Percentiles rank a stretch among this genome's conserved stretches.
Evolutionary conservation across 1,284 basidiomycete genomes (phyloP).

Genomic region (Rhodotorula sp.): DNA sequence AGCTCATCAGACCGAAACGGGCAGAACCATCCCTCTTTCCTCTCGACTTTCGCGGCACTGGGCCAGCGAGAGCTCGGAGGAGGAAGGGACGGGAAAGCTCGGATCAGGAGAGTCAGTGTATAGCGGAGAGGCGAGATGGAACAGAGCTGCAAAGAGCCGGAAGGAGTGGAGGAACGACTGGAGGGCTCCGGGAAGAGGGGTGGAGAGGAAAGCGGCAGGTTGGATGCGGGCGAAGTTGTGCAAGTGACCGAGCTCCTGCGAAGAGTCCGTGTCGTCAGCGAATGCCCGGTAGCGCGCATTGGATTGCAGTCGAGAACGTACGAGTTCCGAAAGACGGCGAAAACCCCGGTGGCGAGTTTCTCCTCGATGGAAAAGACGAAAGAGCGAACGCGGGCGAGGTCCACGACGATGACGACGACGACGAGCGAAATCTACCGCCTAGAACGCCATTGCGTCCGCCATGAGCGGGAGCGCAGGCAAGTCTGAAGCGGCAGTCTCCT

Average conservation of each 20-base stretch:
- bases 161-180: not conserved
- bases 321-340: no score
- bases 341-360: no score
- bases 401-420: no score
- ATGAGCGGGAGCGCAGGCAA: not conserved
- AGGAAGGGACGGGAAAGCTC: not conserved
- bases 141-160: not conserved
- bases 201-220: no score
- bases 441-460: constrained; percentile 17
- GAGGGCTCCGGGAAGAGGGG: not conserved
- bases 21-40: not conserved
- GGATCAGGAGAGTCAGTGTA: constrained; percentile 15
- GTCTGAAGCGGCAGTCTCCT: not conserved
- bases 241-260: not conserved
- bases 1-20: constrained; percentile 26
- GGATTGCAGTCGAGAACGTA: no score
- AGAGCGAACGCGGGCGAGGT: not conserved
- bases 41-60: not conserved
- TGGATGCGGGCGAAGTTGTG: not conserved
- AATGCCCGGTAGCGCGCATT: no score
- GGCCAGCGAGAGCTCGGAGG: not conserved
- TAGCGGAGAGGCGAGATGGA: no score
- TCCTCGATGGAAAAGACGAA: not conserved
- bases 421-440: not conserved
- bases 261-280: no score